Conservation (phyloP, 1,284 basidiomycete genomes). For the Inonotus obliquus region DNA sequence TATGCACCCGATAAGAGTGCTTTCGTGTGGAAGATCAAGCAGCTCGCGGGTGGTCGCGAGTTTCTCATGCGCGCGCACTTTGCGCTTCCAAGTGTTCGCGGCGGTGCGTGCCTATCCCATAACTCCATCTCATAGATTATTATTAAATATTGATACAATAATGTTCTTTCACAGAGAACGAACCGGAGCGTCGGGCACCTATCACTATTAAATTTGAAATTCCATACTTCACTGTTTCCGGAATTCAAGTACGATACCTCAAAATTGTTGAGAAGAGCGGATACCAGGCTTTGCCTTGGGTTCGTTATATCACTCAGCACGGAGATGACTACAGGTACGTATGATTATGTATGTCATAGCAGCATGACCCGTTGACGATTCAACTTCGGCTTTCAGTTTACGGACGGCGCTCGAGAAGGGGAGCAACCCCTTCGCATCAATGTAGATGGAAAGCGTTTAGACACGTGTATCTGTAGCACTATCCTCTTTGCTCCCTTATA, state of each 20-base stretch:
- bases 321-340: constrained; percentile 90
- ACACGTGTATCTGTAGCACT: background rate
- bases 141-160: background rate
- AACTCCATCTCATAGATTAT: background rate
- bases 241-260: constrained; percentile 93
- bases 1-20: constrained; percentile 95
- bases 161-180: constrained; percentile 50
- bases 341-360: background rate
- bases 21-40: constrained; percentile 98
- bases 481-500: background rate
- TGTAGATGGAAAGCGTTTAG: constrained; percentile 23
- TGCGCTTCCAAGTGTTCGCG: constrained; percentile 85
- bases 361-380: background rate
- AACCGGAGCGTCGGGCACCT: constrained; percentile 86
- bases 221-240: constrained; percentile 95
- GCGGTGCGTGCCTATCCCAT: constrained; percentile 48
- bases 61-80: constrained; percentile 97
- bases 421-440: constrained; percentile 59
- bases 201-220: constrained; percentile 98
- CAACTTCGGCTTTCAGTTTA: constrained; percentile 39
- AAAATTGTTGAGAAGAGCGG: constrained; percentile 99
- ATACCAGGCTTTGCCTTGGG: constrained; percentile 91
- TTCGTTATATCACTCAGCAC: constrained; percentile 91
- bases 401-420: constrained; percentile 76
- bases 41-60: constrained; percentile 87